These are phyloP conservation scores for Gelatoporia subvermispora DNA, from an alignment of 768 basidiomycete genomes.

Conservation along the genomic window DNA sequence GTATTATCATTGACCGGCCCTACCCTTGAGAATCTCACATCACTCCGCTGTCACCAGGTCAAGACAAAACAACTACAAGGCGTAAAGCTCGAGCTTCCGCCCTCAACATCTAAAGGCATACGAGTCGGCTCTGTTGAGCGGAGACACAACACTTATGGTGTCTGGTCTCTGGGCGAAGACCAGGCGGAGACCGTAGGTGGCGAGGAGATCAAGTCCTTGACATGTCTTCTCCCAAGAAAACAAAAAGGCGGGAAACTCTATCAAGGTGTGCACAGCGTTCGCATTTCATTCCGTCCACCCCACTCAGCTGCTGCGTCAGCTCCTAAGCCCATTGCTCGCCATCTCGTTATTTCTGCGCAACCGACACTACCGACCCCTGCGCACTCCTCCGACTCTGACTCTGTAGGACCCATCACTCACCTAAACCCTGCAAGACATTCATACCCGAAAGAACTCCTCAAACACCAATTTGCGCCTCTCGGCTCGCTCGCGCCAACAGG, in stretches of 20 bases:
- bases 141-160: conserved; percentile 54
- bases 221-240: conserved; percentile 62
- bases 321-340: conserved; percentile 53
- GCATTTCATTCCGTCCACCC: neutral
- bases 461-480: conserved; percentile 58
- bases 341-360: conserved; percentile 53
- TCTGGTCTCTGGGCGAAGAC: conserved; percentile 57
- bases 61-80: conserved; percentile 60
- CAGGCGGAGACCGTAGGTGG: conserved; percentile 39
- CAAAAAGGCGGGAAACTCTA: conserved; percentile 57
- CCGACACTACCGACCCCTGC: conserved; percentile 27
- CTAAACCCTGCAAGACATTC: conserved; percentile 51
- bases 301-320: conserved; percentile 32
- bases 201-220: conserved; percentile 58
- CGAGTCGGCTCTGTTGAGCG: conserved; percentile 46
- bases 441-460: conserved; percentile 58
- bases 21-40: neutral
- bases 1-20: conserved; percentile 20
- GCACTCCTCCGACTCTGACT: conserved; percentile 8
- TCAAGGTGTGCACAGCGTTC: conserved; percentile 35
- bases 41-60: conserved; percentile 36
- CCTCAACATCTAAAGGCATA: conserved; percentile 34
- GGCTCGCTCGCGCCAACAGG: conserved; percentile 41
- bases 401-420: conserved; percentile 16
- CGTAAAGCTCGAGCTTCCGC: conserved; percentile 38